These are phyloP conservation scores for Oropetium thomaeum DNA, from an alignment of 176 grass and related monocot species.

Conservation along the genomic window DNA sequence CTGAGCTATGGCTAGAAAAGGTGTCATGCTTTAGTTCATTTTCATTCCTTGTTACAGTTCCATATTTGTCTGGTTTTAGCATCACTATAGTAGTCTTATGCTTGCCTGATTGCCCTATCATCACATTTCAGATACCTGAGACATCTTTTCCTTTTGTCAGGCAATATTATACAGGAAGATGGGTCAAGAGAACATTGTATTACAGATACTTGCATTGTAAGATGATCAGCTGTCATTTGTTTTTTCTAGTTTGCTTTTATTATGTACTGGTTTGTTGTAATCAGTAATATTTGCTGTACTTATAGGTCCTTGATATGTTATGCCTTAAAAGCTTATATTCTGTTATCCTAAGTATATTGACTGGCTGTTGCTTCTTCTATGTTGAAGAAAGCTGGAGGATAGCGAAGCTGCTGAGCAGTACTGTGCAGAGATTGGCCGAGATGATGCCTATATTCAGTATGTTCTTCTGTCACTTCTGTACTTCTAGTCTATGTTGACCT, in stretches of 20 bases:
- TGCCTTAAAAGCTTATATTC: background rate
- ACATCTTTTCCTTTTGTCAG: conserved; percentile 44
- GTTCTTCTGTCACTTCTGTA: conserved; percentile 32
- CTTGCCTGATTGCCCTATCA: background rate
- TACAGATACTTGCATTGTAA: conserved; percentile 99
- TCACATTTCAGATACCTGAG: conserved; percentile 17
- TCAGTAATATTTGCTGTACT: background rate
- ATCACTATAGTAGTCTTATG: background rate
- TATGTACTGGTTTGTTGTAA: conserved; percentile 27
- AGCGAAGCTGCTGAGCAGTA: conserved; percentile 97
- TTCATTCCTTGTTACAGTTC: conserved; percentile 19
- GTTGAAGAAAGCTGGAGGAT: conserved; percentile 87
- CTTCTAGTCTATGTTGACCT: conserved; percentile 14
- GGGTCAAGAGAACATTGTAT: conserved; percentile 96
- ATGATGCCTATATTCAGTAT: conserved; percentile 99
- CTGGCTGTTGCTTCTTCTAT: conserved; percentile 25
- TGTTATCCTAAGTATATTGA: background rate
- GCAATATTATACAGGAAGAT: conserved; percentile 98
- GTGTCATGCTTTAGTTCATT: conserved; percentile 26
- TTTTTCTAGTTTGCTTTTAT: conserved; percentile 1
- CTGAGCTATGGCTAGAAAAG: conserved; percentile 99
- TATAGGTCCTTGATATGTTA: background rate
- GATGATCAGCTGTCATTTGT: conserved; percentile 24
- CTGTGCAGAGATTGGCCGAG: conserved; percentile 91
- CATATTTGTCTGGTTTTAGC: background rate